Evolutionary conservation across 768 basidiomycete species (phyloP), one percentile per base, ranked within the genome.

Genomic region (Tylopilus subfusipes): DNA sequence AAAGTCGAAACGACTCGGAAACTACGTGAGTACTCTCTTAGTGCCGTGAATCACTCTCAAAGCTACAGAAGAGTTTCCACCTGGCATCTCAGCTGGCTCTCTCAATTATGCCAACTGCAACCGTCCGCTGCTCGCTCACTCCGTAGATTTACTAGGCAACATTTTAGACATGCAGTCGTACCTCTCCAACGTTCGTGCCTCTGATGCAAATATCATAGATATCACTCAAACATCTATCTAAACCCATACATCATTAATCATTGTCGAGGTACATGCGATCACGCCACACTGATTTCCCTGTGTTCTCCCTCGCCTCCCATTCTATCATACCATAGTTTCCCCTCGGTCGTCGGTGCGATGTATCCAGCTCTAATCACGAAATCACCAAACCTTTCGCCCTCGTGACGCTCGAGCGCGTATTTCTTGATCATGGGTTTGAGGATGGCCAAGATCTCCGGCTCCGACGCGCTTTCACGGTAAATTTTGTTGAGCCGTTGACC

Each of bases 401-500:
- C 85, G 4, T 77, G 73, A 43, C 96, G 79, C 70, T 98, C 94
- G 25, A 89, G 75, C 0, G 96, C 93, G 68, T 93, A 99, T 54
- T 82, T 78, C 72, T 92, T 93, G 80, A 99, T 96, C 90, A 99
- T 94, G 0, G 94, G 95, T 53, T 69, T 63, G 22, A 99, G 82
- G 59, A 95, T 95, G 6, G 85, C 85, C 50, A 99, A 74, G 52
- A 97, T 97, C 70, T 97, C 93, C 9, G 85, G 89, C 70, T 96
- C 94, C 4, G 89, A 86, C 36, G 95, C 92, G 7, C 84, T 81
- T 76, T 93, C 91, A 72, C 92, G 80, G 73, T 93, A 98, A 50
- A 97, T 95, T 75, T 98, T 98, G 77, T 96, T 96, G 63, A 99
- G 76, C 33, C 96, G 82, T 70, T 98, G 89, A 34, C 96, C 97